Conservation (phyloP, 1,284 basidiomycete species). For the Heterobasidion occidentale region DNA sequence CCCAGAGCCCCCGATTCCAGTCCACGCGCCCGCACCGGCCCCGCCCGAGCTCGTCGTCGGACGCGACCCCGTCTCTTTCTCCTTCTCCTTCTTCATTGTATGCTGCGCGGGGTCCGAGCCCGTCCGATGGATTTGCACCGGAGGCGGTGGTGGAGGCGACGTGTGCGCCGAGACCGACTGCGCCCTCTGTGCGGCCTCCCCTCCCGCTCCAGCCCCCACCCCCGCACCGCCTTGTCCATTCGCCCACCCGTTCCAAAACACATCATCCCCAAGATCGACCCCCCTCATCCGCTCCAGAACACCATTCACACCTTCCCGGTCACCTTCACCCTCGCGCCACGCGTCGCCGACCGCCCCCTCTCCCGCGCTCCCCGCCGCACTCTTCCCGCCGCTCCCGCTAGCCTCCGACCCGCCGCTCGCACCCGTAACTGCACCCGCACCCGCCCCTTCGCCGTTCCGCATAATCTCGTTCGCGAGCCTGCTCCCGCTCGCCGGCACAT, state of each 20-base stretch:
- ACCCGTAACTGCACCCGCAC: slow-evolving; percentile 2
- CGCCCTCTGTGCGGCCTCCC: not conserved
- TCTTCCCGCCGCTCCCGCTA: not conserved
- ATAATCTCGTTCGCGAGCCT: slow-evolving; percentile 35
- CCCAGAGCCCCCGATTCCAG: not conserved
- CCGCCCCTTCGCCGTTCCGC: slow-evolving; percentile 6
- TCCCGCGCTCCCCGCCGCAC: not conserved
- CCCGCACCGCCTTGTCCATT: not conserved
- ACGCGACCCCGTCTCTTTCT: not conserved
- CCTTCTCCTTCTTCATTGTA: not conserved
- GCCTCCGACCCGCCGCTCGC: not conserved
- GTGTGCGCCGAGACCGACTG: not conserved
- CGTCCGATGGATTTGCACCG: slow-evolving; percentile 11
- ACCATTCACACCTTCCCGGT: not conserved
- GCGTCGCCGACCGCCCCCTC: not conserved
- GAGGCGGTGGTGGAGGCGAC: slow-evolving; percentile 6
- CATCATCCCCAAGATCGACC: not conserved
- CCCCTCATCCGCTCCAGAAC: not conserved
- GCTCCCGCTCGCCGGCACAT: slow-evolving; percentile 11
- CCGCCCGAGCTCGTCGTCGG: not conserved
- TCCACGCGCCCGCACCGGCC: not conserved
- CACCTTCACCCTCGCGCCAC: not conserved
- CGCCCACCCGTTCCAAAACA: not conserved
- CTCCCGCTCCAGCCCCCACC: not conserved
- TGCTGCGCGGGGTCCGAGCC: slow-evolving; percentile 18